phyloP scores from a whole-genome alignment of 139 green algal species.

The Monoraphidium neglectum region DNA sequence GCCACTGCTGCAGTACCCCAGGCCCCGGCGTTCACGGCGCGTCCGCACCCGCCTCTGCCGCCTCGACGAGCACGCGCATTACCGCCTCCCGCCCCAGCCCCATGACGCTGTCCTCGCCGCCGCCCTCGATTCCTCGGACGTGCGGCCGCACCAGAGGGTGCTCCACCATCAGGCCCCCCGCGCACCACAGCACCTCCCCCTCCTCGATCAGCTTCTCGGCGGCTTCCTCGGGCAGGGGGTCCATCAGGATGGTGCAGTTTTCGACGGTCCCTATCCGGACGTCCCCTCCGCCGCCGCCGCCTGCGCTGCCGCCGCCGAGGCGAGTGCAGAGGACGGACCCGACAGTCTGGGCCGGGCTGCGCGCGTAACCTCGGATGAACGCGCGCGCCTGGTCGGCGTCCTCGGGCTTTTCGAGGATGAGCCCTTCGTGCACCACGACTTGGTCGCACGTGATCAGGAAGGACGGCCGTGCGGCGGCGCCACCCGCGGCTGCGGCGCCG shows the following conservation, averaged over 20 bases:
- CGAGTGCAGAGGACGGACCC: constrained; percentile 70
- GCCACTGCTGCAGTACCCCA: no score
- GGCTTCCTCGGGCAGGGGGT: constrained; percentile 51
- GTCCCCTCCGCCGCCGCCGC: neutral
- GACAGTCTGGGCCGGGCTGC: constrained; percentile 63
- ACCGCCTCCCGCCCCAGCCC: constrained; percentile 25
- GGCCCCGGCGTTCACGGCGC: no score
- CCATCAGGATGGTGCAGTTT: constrained; percentile 60
- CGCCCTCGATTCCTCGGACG: constrained; percentile 24
- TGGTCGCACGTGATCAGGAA: constrained; percentile 54
- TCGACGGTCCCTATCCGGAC: neutral
- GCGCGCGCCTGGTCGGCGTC: constrained; percentile 48
- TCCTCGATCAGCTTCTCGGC: constrained; percentile 71
- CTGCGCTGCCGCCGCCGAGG: constrained; percentile 39
- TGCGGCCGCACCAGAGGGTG: constrained; percentile 58
- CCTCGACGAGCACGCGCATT: constrained; percentile 14
- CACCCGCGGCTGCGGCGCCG: neutral
- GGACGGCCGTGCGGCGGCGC: neutral
- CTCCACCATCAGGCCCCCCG: constrained; percentile 83
- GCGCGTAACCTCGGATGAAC: constrained; percentile 70
- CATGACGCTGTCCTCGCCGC: constrained; percentile 29
- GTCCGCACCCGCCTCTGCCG: neutral
- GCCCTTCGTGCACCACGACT: constrained; percentile 76
- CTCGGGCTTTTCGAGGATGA: constrained; percentile 81
- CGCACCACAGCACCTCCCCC: constrained; percentile 65